Conservation (phyloP, 1,139 yeast species). For the Meyerozyma smithsonii region DNA sequence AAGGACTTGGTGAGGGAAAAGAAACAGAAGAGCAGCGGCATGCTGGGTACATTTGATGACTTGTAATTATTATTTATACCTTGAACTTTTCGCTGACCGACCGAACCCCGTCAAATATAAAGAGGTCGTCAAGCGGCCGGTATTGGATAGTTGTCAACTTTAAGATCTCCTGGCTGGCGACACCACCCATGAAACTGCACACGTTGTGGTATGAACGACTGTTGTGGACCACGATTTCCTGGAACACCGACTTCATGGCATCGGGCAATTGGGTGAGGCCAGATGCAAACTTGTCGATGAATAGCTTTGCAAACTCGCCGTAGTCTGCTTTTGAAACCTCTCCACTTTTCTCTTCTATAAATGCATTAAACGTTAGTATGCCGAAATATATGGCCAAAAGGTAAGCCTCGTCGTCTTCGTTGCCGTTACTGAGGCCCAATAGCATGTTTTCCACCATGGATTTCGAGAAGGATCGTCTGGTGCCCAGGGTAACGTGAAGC, state of each 20-base stretch:
- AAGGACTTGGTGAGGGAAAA: constrained; percentile 73
- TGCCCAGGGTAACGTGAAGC: constrained; percentile 35
- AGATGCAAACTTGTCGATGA: not conserved
- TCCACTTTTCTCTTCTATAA: constrained; percentile 13
- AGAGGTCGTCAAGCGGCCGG: constrained; percentile 61
- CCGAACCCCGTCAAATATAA: constrained; percentile 63
- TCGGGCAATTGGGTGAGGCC: not conserved
- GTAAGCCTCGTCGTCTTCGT: constrained; percentile 16
- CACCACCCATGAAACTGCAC: constrained; percentile 53
- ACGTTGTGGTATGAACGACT: constrained; percentile 10
- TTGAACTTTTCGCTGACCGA: constrained; percentile 50
- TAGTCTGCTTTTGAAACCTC: constrained; percentile 20
- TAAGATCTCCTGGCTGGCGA: constrained; percentile 71
- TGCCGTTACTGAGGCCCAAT: constrained; percentile 13
- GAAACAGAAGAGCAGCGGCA: constrained; percentile 39
- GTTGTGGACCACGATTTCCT: constrained; percentile 9
- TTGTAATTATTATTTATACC: constrained; percentile 19
- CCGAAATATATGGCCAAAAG: constrained; percentile 33
- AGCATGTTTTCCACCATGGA: constrained; percentile 14
- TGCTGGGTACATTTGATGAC: constrained; percentile 71
- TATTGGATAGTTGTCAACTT: constrained; percentile 61
- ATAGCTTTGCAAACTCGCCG: constrained; percentile 12
- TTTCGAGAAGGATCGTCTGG: constrained; percentile 17
- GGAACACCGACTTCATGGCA: constrained; percentile 3
- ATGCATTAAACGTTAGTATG: constrained; percentile 27